Evolutionary conservation across 345 rosid species (phyloP).

Genomic region (Sisymbrium altissimum): DNA sequence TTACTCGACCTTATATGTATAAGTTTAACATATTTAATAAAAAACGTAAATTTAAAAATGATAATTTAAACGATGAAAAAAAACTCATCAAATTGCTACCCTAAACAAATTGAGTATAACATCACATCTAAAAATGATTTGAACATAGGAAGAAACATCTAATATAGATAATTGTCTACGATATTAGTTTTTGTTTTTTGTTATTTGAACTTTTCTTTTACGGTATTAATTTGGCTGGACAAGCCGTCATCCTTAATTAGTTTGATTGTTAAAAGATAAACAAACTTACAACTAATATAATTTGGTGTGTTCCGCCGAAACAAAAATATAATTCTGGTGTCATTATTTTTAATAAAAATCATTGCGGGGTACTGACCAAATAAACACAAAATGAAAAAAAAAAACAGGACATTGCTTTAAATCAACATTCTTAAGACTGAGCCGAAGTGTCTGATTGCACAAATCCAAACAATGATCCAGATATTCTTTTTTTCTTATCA

Average conservation of each 20-base stretch:
- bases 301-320: not conserved
- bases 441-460: not conserved
- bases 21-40: no score
- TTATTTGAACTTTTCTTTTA: not conserved
- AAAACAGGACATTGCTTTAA: constrained; percentile 13
- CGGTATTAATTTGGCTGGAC: not conserved
- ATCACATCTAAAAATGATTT: no score
- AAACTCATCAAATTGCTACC: no score
- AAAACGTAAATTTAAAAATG: no score
- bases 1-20: no score
- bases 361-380: not conserved
- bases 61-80: no score
- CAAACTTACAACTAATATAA: not conserved
- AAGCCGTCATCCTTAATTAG: not conserved
- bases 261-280: not conserved
- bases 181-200: no score
- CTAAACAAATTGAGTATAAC: no score
- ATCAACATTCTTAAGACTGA: constrained; percentile 4
- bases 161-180: no score
- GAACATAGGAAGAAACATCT: no score
- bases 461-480: constrained; percentile 3
- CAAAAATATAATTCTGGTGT: not conserved
- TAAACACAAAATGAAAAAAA: constrained; percentile 21
- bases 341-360: not conserved
- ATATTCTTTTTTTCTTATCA: not conserved